Base-by-base conservation (phyloP, 176 grass and related monocot genomes). In the Oryza rufipogon region DNA sequence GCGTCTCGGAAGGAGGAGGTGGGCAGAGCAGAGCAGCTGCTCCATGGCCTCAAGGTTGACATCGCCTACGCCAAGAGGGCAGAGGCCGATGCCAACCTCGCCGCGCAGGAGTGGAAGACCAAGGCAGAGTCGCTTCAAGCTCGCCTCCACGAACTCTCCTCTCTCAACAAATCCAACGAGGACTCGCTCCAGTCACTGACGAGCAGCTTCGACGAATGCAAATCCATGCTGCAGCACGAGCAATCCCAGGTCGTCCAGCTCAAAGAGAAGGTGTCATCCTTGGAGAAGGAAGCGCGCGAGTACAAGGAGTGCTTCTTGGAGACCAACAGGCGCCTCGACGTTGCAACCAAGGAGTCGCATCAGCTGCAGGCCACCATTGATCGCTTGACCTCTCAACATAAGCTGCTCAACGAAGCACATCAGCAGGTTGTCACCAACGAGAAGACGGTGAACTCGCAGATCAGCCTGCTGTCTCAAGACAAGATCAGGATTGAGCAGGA, bases 31-130 rank as follows among this genome's bases (percentile, higher is more conserved):
- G 90, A 81, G 36, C 30, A 74, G 58, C 23, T 76, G 13, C 44
- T 80, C 4, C 76, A 94, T 51, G 88, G 76, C 42, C 90, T 97
- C 82, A 91, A 22, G 45, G 76, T 89, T 36, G 88, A 97, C 78
- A 70, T 94, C 15, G 87, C 86, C 20, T 86, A 88, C 79, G 81
- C 88, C 19, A 97, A 89, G 86, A 71, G 87, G 41, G 84, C 84
- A 10, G 86, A 94, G 70, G 87, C 84, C 19, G 90, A 97, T 58
- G 85, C 90, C 54, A 73, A 16, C 20, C 82, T 80, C 19, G 77
- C 87, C 41, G 75, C 84, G 1, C 78, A 89, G 16, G 81, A 87
- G 51, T 97, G 89, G 86, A 97, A 87, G 82, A 80, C 17, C 17
- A 85, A 81, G 22, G 84, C 91, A 0, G 68, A 67, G 45, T 44